phyloP scores from a whole-genome alignment of 2,329 filamentous ascomycete species.

The Pleomassaria siparia region DNA sequence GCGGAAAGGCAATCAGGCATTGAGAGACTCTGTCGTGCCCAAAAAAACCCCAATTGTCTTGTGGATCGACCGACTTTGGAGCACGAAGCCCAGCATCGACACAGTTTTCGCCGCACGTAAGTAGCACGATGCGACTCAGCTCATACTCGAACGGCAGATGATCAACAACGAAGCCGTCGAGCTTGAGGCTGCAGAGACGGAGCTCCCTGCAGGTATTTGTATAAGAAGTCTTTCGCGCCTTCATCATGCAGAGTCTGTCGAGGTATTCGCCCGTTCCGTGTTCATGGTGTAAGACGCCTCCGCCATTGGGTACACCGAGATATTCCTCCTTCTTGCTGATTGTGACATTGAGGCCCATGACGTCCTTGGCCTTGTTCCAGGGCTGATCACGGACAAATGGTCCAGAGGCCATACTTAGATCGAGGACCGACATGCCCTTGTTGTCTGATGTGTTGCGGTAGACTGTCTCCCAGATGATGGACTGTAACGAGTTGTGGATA shows the following conservation, averaged over 20 bases:
- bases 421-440: constrained; percentile 23
- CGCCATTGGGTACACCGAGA: constrained; percentile 29
- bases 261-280: constrained; percentile 39
- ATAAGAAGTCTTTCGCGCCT: constrained; percentile 30
- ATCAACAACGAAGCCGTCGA: constrained; percentile 38
- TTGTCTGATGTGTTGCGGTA: constrained; percentile 23
- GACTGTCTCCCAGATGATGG: constrained; percentile 34
- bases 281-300: constrained; percentile 27
- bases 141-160: constrained; percentile 32
- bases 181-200: constrained; percentile 29
- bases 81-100: constrained; percentile 31
- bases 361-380: constrained; percentile 26
- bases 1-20: constrained; percentile 28
- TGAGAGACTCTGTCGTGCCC: constrained; percentile 21
- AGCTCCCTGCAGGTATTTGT: constrained; percentile 24
- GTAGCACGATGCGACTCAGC: constrained; percentile 22
- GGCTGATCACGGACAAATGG: constrained; percentile 28
- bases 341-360: constrained; percentile 9
- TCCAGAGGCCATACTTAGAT: constrained; percentile 28
- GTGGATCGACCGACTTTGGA: constrained; percentile 17
- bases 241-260: constrained; percentile 33
- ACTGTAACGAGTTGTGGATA: constrained; percentile 30
- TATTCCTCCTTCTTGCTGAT: constrained; percentile 3
- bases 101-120: constrained; percentile 28
- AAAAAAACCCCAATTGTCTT: constrained; percentile 18